Conservation (phyloP, 495 filamentous ascomycete genomes). For the Neurospora sp. region DNA sequence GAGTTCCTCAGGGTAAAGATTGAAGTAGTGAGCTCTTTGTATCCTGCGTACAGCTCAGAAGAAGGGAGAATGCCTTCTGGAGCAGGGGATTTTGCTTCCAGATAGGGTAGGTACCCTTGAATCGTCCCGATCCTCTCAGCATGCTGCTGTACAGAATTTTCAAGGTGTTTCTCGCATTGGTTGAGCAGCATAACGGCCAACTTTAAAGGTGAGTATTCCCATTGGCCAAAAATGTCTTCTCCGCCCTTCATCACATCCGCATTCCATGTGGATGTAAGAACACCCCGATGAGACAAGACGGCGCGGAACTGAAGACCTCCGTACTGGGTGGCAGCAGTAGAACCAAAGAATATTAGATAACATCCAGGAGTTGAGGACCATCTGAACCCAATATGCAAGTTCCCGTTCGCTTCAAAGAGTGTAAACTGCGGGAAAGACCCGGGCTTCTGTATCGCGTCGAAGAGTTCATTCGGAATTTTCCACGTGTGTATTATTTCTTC, state of each 20-base stretch:
- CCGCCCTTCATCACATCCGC: neutral
- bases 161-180: neutral
- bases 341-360: neutral
- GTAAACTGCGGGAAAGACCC: neutral
- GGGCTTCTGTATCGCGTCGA: neutral
- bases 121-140: neutral
- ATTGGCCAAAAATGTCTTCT: neutral
- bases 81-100: neutral
- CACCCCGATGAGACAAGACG: neutral
- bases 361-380: neutral
- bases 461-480: neutral
- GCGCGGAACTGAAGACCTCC: neutral
- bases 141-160: neutral
- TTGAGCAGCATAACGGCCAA: neutral
- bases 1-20: neutral
- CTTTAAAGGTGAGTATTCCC: fast-evolving
- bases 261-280: neutral
- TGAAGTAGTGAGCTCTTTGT: neutral
- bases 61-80: fast-evolving
- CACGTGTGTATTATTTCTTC: neutral
- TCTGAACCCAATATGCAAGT: neutral
- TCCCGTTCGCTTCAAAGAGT: neutral
- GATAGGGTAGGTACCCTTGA: neutral
- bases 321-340: neutral
- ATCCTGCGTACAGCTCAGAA: neutral